Evolutionary conservation across 75 land plant genomes (phyloP).

Genomic region (Ceratopteris richardii): DNA sequence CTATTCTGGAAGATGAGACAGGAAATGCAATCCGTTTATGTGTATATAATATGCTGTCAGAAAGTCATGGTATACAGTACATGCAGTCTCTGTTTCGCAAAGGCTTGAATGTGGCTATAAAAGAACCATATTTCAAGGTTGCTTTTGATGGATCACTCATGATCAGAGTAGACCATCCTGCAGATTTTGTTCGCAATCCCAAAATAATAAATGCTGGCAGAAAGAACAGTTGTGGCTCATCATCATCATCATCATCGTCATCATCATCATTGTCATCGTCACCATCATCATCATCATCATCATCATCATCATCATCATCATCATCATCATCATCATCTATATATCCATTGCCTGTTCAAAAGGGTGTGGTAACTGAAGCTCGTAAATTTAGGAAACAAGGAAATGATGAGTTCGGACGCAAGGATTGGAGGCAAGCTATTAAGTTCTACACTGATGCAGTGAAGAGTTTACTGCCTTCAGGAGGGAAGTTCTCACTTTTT

Average conservation of each 20-base stretch:
- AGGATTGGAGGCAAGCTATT: background rate
- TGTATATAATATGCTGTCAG: too few species aligned
- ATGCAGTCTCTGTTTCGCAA: background rate
- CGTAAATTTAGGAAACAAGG: too few species aligned
- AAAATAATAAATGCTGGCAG: background rate
- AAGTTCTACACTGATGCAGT: background rate
- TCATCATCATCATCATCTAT: background rate
- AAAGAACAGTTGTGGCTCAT: too few species aligned
- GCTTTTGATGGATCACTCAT: background rate
- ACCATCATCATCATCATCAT: background rate
- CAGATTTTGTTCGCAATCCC: background rate
- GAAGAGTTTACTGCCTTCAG: too few species aligned
- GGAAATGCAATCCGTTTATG: too few species aligned
- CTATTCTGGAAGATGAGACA: too few species aligned
- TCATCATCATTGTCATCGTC: background rate
- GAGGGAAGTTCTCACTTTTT: too few species aligned
- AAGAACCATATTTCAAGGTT: background rate
- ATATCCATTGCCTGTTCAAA: background rate
- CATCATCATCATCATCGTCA: background rate
- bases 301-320: background rate
- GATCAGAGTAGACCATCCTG: conserved; percentile 1
- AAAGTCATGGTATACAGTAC: too few species aligned
- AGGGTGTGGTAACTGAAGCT: too few species aligned
- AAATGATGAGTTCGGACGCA: background rate
- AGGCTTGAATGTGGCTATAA: conserved; percentile 3